These are phyloP conservation scores for Chenopodium berlandieri DNA, from an alignment of 148 eudicot species.

Conservation along the genomic window DNA sequence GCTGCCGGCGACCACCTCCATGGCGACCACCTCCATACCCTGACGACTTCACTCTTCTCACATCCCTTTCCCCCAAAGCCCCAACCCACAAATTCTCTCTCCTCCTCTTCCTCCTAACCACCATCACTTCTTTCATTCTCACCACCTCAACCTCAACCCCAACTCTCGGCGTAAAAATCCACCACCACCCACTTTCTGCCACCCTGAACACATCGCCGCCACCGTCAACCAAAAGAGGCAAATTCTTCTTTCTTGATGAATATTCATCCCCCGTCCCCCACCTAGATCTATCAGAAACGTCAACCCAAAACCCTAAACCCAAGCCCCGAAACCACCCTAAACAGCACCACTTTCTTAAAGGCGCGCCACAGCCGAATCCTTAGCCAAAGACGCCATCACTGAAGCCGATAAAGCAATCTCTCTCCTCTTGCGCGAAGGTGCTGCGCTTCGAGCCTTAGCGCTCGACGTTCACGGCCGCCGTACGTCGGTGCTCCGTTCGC, in stretches of 20 bases:
- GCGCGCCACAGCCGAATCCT: slow-evolving; percentile 44
- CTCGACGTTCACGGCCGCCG: slow-evolving; percentile 49
- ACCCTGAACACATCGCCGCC: slow-evolving; percentile 18
- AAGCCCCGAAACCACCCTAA: no score
- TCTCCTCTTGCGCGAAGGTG: slow-evolving; percentile 56
- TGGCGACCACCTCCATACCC: no score
- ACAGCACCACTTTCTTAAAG: slow-evolving; percentile 62
- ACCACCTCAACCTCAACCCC: background rate
- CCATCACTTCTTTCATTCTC: background rate
- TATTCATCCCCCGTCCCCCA: slow-evolving; percentile 35
- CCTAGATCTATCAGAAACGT: no score
- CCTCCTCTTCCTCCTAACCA: background rate
- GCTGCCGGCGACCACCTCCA: no score
- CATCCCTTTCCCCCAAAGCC: no score
- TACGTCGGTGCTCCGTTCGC: slow-evolving; percentile 53
- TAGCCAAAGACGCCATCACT: slow-evolving; percentile 55
- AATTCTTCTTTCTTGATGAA: slow-evolving; percentile 62
- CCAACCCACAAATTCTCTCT: background rate
- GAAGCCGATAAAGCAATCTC: slow-evolving; percentile 67
- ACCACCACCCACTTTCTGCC: slow-evolving; percentile 19
- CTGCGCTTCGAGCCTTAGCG: slow-evolving; percentile 65
- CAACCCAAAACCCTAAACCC: no score
- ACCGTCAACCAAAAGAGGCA: slow-evolving; percentile 34
- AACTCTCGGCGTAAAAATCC: slow-evolving; percentile 30
- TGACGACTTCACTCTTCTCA: no score